Percentiles rank a stretch among this genome's conserved stretches.
Conservation (phyloP, 805 yeast genomes). For the Ogataea angusta region DNA sequence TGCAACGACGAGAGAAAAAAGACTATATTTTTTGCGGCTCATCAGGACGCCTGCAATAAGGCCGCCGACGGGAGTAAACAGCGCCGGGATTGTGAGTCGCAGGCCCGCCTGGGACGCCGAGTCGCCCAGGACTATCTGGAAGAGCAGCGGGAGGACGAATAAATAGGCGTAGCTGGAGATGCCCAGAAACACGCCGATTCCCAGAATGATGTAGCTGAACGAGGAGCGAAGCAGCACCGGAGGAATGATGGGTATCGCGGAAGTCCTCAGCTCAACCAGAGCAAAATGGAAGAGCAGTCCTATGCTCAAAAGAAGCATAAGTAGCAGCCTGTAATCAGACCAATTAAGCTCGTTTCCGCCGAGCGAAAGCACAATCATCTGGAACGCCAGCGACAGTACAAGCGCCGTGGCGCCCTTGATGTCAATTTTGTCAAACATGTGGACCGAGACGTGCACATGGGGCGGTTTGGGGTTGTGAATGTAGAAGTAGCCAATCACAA, state of each 20-base stretch:
- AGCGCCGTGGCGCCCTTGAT: conserved; percentile 13
- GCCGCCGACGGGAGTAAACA: conserved; percentile 43
- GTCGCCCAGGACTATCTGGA: conserved; percentile 41
- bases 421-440: conserved; percentile 9
- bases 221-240: conserved; percentile 25
- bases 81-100: conserved; percentile 39
- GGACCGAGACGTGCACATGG: conserved; percentile 6
- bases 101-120: conserved; percentile 40
- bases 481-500: conserved; percentile 32
- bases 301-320: conserved; percentile 4
- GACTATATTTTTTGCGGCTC: conserved; percentile 29
- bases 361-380: conserved; percentile 12
- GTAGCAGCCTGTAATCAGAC: conserved; percentile 10
- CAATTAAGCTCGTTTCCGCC: conserved; percentile 18
- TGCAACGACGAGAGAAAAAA: conserved; percentile 28
- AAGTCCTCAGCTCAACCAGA: conserved; percentile 9
- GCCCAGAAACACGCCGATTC: conserved; percentile 37
- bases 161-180: conserved; percentile 39
- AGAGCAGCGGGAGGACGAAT: conserved; percentile 40
- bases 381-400: conserved; percentile 14
- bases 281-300: conserved; percentile 3
- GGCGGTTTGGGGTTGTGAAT: conserved; percentile 36
- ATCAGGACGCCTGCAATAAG: conserved; percentile 38
- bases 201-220: conserved; percentile 27
- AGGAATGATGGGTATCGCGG: conserved; percentile 34